Percentiles rank a stretch among this genome's conserved stretches.
Conservation (phyloP, 257 asterid species). For the Nicotiana tabacum region DNA sequence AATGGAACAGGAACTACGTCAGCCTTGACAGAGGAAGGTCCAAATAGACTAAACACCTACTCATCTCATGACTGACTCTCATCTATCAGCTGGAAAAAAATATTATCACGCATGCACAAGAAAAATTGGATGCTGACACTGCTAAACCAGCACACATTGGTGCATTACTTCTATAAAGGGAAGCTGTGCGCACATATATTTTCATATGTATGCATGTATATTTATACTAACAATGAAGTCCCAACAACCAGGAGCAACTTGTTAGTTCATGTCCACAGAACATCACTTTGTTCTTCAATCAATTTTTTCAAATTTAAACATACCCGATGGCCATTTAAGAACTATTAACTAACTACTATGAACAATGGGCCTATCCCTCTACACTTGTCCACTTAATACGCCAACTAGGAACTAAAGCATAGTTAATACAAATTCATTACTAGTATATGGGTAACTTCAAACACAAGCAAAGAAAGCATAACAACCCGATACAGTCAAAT, state of each 20-base stretch:
- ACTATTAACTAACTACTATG: too few species aligned
- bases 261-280: not conserved
- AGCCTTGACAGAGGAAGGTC: conserved; percentile 19
- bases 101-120: not conserved
- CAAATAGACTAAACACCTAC: conserved; percentile 5
- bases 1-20: not conserved
- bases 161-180: not conserved
- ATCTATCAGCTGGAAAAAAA: not conserved
- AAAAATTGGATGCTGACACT: not conserved
- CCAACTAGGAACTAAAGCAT: not conserved
- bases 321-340: too few species aligned
- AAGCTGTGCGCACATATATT: too few species aligned
- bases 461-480: not conserved
- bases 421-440: not conserved
- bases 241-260: not conserved
- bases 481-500: not conserved
- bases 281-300: not conserved
- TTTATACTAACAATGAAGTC: not conserved
- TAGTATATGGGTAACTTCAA: not conserved
- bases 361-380: too few species aligned
- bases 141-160: not conserved
- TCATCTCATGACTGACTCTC: conserved; percentile 8
- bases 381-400: too few species aligned
- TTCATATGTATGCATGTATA: not conserved
- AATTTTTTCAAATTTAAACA: not conserved